Evolutionary conservation across 345 rosid genomes (phyloP).

Genomic region (Citrus unshiu): DNA sequence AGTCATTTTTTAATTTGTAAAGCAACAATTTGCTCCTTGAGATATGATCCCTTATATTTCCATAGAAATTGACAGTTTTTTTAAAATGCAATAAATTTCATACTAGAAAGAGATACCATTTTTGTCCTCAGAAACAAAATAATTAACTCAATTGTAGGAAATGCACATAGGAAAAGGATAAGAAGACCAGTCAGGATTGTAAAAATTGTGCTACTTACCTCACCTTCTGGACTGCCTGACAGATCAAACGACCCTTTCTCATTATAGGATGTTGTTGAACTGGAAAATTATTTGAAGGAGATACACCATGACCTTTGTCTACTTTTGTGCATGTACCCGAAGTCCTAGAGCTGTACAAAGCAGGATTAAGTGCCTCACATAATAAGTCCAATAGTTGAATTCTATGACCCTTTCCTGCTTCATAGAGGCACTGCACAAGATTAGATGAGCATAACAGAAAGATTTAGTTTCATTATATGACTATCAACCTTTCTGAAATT

Average conservation of each 20-base stretch:
- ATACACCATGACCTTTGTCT: constrained; percentile 15
- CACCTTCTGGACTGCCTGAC: constrained; percentile 50
- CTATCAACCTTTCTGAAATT: not conserved
- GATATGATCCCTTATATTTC: not conserved
- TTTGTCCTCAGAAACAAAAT: too few species aligned
- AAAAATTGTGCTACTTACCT: constrained; percentile 43
- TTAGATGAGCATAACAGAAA: constrained; percentile 15
- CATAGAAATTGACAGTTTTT: not conserved
- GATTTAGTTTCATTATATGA: constrained; percentile 10
- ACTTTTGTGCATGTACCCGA: constrained; percentile 11
- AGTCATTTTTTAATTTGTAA: not conserved
- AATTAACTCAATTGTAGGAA: too few species aligned
- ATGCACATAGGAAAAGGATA: too few species aligned
- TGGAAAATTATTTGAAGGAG: constrained; percentile 22
- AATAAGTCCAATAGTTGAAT: constrained; percentile 69
- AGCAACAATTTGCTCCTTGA: not conserved
- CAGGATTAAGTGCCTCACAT: constrained; percentile 86
- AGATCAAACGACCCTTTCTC: constrained; percentile 34
- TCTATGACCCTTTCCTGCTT: constrained; percentile 58
- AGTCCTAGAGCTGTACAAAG: constrained; percentile 34
- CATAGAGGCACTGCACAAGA: constrained; percentile 66
- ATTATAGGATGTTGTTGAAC: constrained; percentile 20
- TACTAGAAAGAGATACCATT: not conserved
- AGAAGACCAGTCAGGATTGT: not conserved
- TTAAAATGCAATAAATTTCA: not conserved